Evolutionary conservation across 495 filamentous ascomycete species (phyloP).

Genomic region (Gamarada debralockiae): DNA sequence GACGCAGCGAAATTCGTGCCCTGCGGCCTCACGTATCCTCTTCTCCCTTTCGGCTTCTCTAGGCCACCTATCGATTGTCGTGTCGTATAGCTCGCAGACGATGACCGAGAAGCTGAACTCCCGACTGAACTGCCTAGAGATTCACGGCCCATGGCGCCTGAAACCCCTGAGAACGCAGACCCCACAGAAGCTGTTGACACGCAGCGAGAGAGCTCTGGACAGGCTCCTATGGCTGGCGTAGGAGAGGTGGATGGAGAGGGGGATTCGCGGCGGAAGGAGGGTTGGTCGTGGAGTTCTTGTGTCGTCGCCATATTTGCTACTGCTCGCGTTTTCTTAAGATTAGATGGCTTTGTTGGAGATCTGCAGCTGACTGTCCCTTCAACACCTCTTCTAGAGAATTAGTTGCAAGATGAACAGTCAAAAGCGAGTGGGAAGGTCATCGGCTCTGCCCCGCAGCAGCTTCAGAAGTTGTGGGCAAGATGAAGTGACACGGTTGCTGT

Average conservation of each 20-base stretch:
- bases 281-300: slow-evolving; percentile 16
- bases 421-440: slow-evolving; percentile 1
- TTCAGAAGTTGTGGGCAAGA: background rate
- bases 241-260: slow-evolving; percentile 66
- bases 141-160: slow-evolving; percentile 45
- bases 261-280: slow-evolving; percentile 33
- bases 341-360: background rate
- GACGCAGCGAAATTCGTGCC: slow-evolving; percentile 89
- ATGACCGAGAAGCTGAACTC: slow-evolving; percentile 22
- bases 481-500: slow-evolving; percentile 9
- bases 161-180: slow-evolving; percentile 58
- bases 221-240: slow-evolving; percentile 59
- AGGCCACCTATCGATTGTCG: slow-evolving; percentile 44
- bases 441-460: slow-evolving; percentile 18
- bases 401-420: background rate
- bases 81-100: slow-evolving; percentile 49
- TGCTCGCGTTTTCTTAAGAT: slow-evolving; percentile 4
- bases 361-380: background rate
- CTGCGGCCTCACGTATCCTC: slow-evolving; percentile 88
- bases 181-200: slow-evolving; percentile 73
- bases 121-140: slow-evolving; percentile 28
- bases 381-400: background rate
- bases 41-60: slow-evolving; percentile 45
- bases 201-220: slow-evolving; percentile 64
- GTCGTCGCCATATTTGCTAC: slow-evolving; percentile 12